Evolutionary conservation across 805 yeast species (phyloP).

Genomic region (Saccharomyces kudriavzevii): DNA sequence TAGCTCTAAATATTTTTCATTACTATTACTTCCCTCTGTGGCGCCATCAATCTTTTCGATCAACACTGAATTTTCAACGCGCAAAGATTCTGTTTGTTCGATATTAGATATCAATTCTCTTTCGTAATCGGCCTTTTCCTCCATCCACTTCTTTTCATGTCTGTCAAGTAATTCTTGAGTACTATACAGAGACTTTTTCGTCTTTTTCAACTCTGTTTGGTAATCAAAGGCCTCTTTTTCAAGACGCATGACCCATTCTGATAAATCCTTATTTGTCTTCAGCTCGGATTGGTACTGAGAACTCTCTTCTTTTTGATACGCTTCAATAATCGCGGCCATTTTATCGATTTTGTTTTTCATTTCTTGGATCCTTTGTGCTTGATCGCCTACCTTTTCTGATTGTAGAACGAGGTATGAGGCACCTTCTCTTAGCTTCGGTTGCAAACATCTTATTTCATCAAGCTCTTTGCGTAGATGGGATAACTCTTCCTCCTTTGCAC

Average conservation of each 20-base stretch:
- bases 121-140: constrained; percentile 37
- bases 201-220: neutral
- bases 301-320: neutral
- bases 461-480: constrained; percentile 28
- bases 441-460: neutral
- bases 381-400: neutral
- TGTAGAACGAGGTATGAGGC: neutral
- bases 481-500: constrained; percentile 12
- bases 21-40: neutral
- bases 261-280: neutral
- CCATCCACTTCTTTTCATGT: constrained; percentile 40
- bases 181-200: neutral
- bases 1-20: neutral
- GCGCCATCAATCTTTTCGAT: neutral
- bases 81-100: neutral
- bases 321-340: neutral
- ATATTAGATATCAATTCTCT: constrained; percentile 15
- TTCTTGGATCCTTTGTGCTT: neutral
- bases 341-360: neutral
- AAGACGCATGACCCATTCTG: neutral
- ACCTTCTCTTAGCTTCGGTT: neutral
- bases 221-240: neutral
- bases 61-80: neutral
- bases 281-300: neutral
- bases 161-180: constrained; percentile 29